Evolutionary conservation across 768 basidiomycete genomes (phyloP).

Genomic region (Agaricus subrufescens): DNA sequence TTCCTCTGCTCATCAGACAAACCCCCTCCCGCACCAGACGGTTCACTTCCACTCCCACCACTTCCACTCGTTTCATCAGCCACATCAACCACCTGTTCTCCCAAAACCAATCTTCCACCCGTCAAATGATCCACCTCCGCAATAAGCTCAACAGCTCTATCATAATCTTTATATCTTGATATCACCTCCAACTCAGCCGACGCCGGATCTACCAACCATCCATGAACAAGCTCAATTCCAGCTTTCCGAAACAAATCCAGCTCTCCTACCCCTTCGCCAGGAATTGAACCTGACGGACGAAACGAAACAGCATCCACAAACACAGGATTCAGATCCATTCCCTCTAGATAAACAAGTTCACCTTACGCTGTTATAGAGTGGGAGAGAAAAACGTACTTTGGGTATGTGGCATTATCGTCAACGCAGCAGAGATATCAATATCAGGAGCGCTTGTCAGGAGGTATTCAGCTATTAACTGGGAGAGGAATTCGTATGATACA

Average conservation of each 20-base stretch:
- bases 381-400: constrained; percentile 50
- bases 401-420: constrained; percentile 73
- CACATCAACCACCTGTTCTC: constrained; percentile 21
- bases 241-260: constrained; percentile 83
- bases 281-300: constrained; percentile 36
- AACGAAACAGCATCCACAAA: constrained; percentile 73
- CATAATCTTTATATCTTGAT: constrained; percentile 58
- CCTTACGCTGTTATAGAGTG: neutral
- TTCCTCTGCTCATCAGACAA: constrained; percentile 50
- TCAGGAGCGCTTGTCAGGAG: constrained; percentile 57
- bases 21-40: constrained; percentile 19
- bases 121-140: constrained; percentile 78
- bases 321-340: constrained; percentile 84
- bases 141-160: constrained; percentile 66
- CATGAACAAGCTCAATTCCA: constrained; percentile 79
- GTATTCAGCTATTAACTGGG: constrained; percentile 80
- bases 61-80: constrained; percentile 12
- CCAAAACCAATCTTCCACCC: constrained; percentile 52
- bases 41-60: constrained; percentile 14
- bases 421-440: constrained; percentile 64
- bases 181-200: constrained; percentile 56
- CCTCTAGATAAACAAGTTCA: constrained; percentile 40
- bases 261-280: constrained; percentile 57
- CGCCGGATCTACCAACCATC: constrained; percentile 79
- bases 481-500: constrained; percentile 83